Percentiles rank a stretch among this genome's conserved stretches.
Evolutionary conservation across 148 eudicot species (phyloP).

Genomic region (Amaranthus palmeri): DNA sequence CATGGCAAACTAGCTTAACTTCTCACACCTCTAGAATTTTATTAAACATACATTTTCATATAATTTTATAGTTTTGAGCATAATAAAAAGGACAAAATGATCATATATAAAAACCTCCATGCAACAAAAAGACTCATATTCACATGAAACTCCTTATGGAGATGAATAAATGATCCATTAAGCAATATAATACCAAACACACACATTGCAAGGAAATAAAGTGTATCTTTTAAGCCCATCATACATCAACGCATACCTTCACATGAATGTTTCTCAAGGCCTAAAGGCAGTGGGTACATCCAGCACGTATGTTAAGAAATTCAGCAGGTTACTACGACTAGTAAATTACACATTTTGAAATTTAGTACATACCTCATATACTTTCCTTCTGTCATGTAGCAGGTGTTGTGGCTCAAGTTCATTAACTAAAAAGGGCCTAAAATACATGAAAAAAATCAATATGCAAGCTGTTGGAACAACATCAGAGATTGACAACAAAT

Average conservation of each 20-base stretch:
- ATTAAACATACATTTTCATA: not conserved
- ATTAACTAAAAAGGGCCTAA: constrained; percentile 90
- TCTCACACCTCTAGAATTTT: not conserved
- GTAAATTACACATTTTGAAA: not conserved
- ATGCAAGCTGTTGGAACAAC: constrained; percentile 2
- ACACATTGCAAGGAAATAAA: not conserved
- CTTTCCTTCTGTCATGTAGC: constrained; percentile 93
- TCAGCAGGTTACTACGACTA: not conserved
- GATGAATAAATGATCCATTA: no score
- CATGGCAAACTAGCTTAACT: not conserved
- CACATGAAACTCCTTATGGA: no score
- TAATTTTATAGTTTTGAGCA: not conserved
- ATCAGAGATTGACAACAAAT: not conserved
- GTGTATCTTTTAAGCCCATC: not conserved
- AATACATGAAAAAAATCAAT: constrained; percentile 18
- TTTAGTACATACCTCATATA: constrained; percentile 64
- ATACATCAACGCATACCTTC: not conserved
- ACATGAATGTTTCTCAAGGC: not conserved
- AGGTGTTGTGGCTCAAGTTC: constrained; percentile 87
- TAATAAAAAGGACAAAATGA: not conserved
- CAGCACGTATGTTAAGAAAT: not conserved
- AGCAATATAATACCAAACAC: not conserved
- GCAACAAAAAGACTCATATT: no score
- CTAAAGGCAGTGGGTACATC: not conserved
- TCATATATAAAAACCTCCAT: not conserved